Evolutionary conservation across 139 green algal genomes (phyloP).

Genomic region (Tetradesmus obliquus): DNA sequence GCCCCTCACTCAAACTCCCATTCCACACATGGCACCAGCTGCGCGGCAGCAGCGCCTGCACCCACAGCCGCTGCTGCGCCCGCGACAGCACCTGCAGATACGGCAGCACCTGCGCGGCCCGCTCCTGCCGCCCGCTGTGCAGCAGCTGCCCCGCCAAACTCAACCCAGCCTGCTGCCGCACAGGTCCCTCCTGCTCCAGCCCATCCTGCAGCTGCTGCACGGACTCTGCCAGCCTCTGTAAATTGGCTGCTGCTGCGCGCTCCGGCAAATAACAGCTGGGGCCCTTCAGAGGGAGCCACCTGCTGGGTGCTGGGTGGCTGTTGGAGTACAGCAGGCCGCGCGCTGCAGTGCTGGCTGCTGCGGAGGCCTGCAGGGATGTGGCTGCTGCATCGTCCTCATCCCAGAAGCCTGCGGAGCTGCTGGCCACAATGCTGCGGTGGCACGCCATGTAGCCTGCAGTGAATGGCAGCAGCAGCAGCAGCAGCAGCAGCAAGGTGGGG

Average conservation of each 20-base stretch:
- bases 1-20: slow-evolving; percentile 17
- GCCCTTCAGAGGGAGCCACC: slow-evolving; percentile 34
- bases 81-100: slow-evolving; percentile 26
- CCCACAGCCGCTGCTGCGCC: neutral
- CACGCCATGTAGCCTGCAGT: slow-evolving; percentile 40
- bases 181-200: neutral
- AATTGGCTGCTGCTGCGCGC: slow-evolving; percentile 30
- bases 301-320: slow-evolving; percentile 61
- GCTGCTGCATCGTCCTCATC: slow-evolving; percentile 43
- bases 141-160: slow-evolving; percentile 29
- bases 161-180: neutral
- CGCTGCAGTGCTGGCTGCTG: slow-evolving; percentile 56
- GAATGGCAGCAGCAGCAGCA: neutral
- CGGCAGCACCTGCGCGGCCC: slow-evolving; percentile 30
- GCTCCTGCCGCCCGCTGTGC: slow-evolving; percentile 10
- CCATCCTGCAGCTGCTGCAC: slow-evolving; percentile 25
- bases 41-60: slow-evolving; percentile 17
- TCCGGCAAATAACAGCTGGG: slow-evolving; percentile 24
- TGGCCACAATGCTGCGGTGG: slow-evolving; percentile 12
- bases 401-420: slow-evolving; percentile 27
- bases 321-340: slow-evolving; percentile 72
- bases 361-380: slow-evolving; percentile 46
- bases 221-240: slow-evolving; percentile 12
- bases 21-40: slow-evolving; percentile 30
- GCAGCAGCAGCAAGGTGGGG: too few relatives aligned